A percentile compares a stretch with the other conserved stretches of the same genome.
Conservation (phyloP, 768 basidiomycete genomes). For the Trametes cinnabarina region DNA sequence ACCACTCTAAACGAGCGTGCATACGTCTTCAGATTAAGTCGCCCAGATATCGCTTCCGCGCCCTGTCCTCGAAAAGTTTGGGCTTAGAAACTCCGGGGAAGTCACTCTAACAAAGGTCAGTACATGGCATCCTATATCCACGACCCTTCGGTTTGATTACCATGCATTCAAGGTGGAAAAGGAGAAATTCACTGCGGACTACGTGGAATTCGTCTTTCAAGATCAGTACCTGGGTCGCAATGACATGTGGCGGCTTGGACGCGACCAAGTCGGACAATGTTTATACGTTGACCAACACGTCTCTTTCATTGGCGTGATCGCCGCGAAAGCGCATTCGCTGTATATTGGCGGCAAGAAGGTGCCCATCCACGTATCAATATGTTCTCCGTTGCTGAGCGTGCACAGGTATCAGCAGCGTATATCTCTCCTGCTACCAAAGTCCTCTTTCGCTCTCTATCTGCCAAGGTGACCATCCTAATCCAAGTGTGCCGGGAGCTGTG, state of each 20-base stretch:
- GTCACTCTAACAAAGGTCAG: constrained; percentile 66
- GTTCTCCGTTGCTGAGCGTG: constrained; percentile 1
- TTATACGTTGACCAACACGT: constrained; percentile 84
- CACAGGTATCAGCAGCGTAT: constrained; percentile 76
- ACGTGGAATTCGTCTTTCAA: constrained; percentile 88
- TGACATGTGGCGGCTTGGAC: constrained; percentile 95
- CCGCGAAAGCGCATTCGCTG: constrained; percentile 79
- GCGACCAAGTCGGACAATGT: constrained; percentile 76
- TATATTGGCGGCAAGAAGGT: constrained; percentile 71
- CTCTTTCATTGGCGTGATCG: constrained; percentile 77
- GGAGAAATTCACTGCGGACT: constrained; percentile 60
- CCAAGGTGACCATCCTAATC: constrained; percentile 90
- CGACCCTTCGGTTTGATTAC: no score
- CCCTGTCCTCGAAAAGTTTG: constrained; percentile 68
- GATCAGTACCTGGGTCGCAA: constrained; percentile 95
- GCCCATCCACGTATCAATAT: constrained; percentile 18
- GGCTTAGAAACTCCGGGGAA: constrained; percentile 67
- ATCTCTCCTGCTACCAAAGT: constrained; percentile 82
- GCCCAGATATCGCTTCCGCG: constrained; percentile 71
- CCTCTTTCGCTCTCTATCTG: constrained; percentile 87
- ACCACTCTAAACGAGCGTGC: neutral
- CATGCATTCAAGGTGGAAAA: constrained; percentile 78
- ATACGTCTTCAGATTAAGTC: neutral
- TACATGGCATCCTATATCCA: no score
- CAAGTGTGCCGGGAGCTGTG: constrained; percentile 95